Percentiles rank a stretch among this genome's conserved stretches.
Conservation (phyloP, 305 asterid genomes). For the Rubia peregrina region DNA sequence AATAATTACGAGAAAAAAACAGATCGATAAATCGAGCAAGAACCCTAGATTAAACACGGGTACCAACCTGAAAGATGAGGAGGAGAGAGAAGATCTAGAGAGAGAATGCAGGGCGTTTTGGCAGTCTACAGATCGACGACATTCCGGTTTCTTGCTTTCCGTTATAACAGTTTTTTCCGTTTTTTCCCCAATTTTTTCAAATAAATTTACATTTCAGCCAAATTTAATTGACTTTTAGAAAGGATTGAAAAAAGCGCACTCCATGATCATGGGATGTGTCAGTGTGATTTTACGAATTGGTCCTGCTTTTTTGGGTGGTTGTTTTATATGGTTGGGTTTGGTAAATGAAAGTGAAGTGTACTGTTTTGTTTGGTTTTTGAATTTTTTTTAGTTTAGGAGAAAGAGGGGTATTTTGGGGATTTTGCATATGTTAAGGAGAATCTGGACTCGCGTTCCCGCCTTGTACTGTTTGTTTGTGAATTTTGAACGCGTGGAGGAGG, state of each 20-base stretch:
- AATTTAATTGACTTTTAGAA: background rate
- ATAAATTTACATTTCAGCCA: background rate
- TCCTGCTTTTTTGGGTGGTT: background rate
- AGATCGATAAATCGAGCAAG: slow-evolving; percentile 6
- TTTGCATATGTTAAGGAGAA: background rate
- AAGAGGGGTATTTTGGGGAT: background rate
- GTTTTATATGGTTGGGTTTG: background rate
- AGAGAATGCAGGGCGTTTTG: slow-evolving; percentile 13
- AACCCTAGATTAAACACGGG: slow-evolving; percentile 24
- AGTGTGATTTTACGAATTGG: slow-evolving; percentile 4
- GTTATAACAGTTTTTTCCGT: slow-evolving; percentile 12
- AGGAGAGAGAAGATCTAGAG: slow-evolving; percentile 18
- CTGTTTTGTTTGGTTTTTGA: background rate
- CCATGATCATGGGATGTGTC: background rate
- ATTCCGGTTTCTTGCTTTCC: slow-evolving; percentile 1
- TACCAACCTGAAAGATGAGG: slow-evolving; percentile 33
- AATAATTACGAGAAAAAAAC: background rate
- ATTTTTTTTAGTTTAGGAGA: background rate
- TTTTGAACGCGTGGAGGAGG: slow-evolving; percentile 10
- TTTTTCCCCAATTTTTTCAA: slow-evolving; percentile 3
- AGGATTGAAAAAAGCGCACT: background rate
- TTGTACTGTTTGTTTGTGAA: slow-evolving; percentile 24
- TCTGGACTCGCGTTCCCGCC: slow-evolving; percentile 65
- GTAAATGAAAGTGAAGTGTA: slow-evolving; percentile 10
- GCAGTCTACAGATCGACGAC: slow-evolving; percentile 2